Evolutionary conservation across 2,329 filamentous ascomycete genomes (phyloP), one percentile per base, ranked within the genome.

Genomic region (Colletotrichum brevisporum): DNA sequence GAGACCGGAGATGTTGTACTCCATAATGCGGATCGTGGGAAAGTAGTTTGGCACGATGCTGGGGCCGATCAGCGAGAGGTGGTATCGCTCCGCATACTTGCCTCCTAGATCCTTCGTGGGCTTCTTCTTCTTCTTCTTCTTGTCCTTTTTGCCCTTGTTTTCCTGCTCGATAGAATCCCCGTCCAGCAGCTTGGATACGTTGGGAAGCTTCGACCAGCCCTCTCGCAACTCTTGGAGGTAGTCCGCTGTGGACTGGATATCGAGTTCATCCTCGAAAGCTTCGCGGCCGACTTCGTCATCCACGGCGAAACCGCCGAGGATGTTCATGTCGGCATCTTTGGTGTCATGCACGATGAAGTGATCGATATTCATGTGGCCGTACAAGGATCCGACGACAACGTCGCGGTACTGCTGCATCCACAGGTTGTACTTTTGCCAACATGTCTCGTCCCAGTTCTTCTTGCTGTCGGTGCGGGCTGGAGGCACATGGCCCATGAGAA

Each of bases 341-440:
- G 90, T 93, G 78, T 98, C 95, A 75, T 97, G 94, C 16, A 99
- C 83, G 76, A 98, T 88, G 80, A 99, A 99, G 79, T 99, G 96
- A 75, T 99, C 96, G 72, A 98, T 93, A 76, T 99, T 99, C 96
- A 99, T 98, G 78, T 99, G 96, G 1, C 95, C 96, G 76, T 92
- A 99, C 6, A 97, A 77, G 27, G 90, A 90, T 13, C 89, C 90
- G 21, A 95, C 86, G 21, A 99, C 86, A 45, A 99, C 91, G 78
- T 99, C 96, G 41, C 96, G 92, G 79, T 94, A 99, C 78, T 97
- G 94, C 73, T 90, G 88, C 75, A 95, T 83, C 94, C 95, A 98
- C 4, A 98, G 83, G 0, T 94, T 92, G 80, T 97, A 99, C 78
- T 97, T 98, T 78, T 98, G 95, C 95, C 95, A 99, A 82, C 96